These are phyloP conservation scores for Thymus quinquecostatus DNA, from an alignment of 257 asterid species.

Conservation along the genomic window DNA sequence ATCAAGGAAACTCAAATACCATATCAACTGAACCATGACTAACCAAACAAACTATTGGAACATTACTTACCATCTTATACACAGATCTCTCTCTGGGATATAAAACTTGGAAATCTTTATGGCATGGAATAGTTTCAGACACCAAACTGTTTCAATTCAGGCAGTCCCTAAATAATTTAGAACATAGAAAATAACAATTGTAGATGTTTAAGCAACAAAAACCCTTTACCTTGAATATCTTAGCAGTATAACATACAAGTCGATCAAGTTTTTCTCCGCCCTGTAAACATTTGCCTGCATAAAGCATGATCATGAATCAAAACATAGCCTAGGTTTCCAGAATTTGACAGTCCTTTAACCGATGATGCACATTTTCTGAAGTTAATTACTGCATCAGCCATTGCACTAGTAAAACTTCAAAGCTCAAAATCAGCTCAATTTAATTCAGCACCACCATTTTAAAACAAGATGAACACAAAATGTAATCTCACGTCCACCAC, in stretches of 20 bases:
- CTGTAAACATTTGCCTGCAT: slow-evolving; percentile 73
- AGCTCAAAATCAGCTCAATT: slow-evolving; percentile 4
- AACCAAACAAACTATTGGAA: slow-evolving; percentile 8
- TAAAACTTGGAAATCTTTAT: slow-evolving; percentile 68
- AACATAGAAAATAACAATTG: slow-evolving; percentile 2
- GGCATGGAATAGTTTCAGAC: slow-evolving; percentile 82
- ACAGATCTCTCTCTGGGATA: slow-evolving; percentile 51
- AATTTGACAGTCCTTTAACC: slow-evolving; percentile 13
- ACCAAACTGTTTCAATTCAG: slow-evolving; percentile 66
- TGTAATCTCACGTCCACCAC: background rate
- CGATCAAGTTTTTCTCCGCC: slow-evolving; percentile 74
- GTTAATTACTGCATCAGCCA: slow-evolving; percentile 12
- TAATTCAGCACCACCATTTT: background rate
- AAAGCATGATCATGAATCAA: slow-evolving; percentile 23
- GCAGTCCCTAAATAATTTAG: slow-evolving; percentile 20
- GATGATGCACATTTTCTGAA: slow-evolving; percentile 2
- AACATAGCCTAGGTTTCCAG: background rate
- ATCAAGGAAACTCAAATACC: slow-evolving; percentile 25
- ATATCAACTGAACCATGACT: slow-evolving; percentile 25
- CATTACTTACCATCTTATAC: slow-evolving; percentile 57
- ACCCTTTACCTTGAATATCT: slow-evolving; percentile 75
- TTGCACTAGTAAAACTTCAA: background rate
- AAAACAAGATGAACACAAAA: background rate
- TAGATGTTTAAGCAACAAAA: slow-evolving; percentile 14
- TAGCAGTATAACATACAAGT: slow-evolving; percentile 73